Evolutionary conservation across 768 basidiomycete species (phyloP), one percentile per base, ranked within the genome.

Genomic region (Mrakia frigida): DNA sequence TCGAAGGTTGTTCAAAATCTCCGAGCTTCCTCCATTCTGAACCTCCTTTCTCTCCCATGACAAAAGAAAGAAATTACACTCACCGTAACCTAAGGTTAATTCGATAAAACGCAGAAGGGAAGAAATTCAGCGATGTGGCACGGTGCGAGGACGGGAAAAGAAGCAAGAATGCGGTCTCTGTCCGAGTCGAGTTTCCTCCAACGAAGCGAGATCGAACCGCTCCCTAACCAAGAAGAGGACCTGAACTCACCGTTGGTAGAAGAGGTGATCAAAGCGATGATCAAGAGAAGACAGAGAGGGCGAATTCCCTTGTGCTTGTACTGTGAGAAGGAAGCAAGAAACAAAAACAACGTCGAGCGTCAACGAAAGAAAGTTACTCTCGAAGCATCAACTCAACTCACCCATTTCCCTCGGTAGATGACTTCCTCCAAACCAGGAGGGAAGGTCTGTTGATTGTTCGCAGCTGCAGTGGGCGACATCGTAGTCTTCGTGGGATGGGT

Each of bases 181-280:
- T 56, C 9, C 7, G 18, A 46, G 43, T 56, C n/a, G 25, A 13
- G n/a, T n/a, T 50, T 25, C 7, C 43, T 7, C 7, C 43, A 46
- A 46, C 43, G 43, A 7, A 65, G 31, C 16, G 28, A 65, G 67
- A 14, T 43, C 16, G 43, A 11, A 50, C 46, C 46, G 13, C 46
- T 50, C 46, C 18, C 28, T n/a, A n/a, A n/a, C n/a, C n/a, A 41
- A 46, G 43, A 52, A 23, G n/a, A 50, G 33, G 21, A 39, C 9
- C 7, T 50, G 25, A 53, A 33, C 37, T 21, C 25, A 61, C 59
- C 83, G 69, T 84, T 83, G 18, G 82, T 81, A 13, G 81, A 82
- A 1, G 83, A 82, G 6, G 83, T 84, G 78, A 84, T 81, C 56
- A 83, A 79, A 76, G 80, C 74, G 37, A 82, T 74, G 41, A 79